Evolutionary conservation across 1,284 basidiomycete genomes (phyloP).

Genomic region (Vanrija pseudolonga): DNA sequence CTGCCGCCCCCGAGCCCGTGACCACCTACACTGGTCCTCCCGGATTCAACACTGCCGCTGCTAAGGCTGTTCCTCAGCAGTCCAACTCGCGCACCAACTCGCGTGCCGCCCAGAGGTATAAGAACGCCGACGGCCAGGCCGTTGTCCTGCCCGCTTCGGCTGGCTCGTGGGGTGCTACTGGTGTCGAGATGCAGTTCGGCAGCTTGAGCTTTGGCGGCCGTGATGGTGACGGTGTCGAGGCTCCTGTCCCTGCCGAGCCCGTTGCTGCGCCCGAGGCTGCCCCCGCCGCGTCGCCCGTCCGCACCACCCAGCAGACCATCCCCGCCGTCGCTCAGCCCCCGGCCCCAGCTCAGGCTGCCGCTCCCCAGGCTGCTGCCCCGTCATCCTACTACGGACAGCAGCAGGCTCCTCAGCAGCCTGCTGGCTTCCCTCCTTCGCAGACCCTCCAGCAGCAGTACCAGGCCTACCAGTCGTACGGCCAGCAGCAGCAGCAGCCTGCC

Average conservation of each 20-base stretch:
- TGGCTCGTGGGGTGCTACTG: constrained; percentile 24
- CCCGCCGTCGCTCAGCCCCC: constrained; percentile 14
- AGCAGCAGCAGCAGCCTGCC: constrained; percentile 25
- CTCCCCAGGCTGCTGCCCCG: constrained; percentile 4
- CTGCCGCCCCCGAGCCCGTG: constrained; percentile 35
- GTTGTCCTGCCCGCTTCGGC: constrained; percentile 45
- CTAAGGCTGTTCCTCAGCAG: constrained; percentile 24
- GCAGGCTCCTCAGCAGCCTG: constrained; percentile 19
- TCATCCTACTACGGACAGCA: constrained; percentile 13
- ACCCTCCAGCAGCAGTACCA: constrained; percentile 38
- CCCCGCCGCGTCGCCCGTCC: constrained; percentile 13
- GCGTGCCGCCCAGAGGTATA: constrained; percentile 45
- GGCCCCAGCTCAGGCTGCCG: constrained; percentile 14
- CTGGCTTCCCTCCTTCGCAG: constrained; percentile 33
- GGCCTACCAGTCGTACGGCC: constrained; percentile 34
- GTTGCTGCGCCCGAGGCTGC: constrained; percentile 21
- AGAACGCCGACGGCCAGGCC: constrained; percentile 47
- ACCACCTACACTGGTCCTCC: constrained; percentile 49
- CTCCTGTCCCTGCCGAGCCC: constrained; percentile 26
- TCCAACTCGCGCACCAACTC: constrained; percentile 41
- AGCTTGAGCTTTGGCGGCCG: constrained; percentile 49
- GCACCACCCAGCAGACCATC: constrained; percentile 4
- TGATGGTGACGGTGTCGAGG: constrained; percentile 46
- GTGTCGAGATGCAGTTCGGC: constrained; percentile 50
- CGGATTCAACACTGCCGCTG: constrained; percentile 46